A percentile compares a stretch with the other conserved stretches of the same genome.
These are phyloP conservation scores for Dictyophora rubrovolvata DNA, from an alignment of 768 basidiomycete species.

Conservation along the genomic window DNA sequence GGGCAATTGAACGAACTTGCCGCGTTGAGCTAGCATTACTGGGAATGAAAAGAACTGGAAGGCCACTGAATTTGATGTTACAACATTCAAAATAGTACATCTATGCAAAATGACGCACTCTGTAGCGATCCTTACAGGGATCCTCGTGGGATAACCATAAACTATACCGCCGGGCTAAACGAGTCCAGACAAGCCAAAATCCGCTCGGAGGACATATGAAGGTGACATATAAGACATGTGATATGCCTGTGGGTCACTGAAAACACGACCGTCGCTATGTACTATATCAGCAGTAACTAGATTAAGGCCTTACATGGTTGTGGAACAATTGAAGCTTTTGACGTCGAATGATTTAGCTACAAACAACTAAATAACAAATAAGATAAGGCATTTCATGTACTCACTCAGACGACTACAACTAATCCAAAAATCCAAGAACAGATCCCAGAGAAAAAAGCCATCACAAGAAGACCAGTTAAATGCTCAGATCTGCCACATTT, in stretches of 20 bases:
- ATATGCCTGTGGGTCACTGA: conserved; percentile 68
- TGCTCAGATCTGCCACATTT: too few species aligned
- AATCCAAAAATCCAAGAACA: too few species aligned
- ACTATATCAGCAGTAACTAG: too few species aligned
- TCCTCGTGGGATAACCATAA: conserved; percentile 88
- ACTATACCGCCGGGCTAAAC: conserved; percentile 63
- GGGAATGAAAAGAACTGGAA: conserved; percentile 93
- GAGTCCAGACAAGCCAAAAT: conserved; percentile 61
- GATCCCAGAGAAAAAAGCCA: too few species aligned
- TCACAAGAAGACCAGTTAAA: too few species aligned
- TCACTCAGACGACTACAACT: too few species aligned
- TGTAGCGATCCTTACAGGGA: conserved; percentile 58
- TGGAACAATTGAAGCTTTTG: too few species aligned
- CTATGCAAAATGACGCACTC: conserved; percentile 30
- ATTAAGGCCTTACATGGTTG: too few species aligned
- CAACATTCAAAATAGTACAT: not conserved
- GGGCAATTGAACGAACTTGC: conserved; percentile 92
- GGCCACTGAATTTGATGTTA: conserved; percentile 32
- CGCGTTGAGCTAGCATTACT: conserved; percentile 94
- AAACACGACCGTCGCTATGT: conserved; percentile 23
- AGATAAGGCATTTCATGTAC: too few species aligned
- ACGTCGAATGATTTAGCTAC: too few species aligned
- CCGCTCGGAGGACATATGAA: conserved; percentile 65
- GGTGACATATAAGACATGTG: conserved; percentile 96
- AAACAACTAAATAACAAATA: too few species aligned